phyloP scores from a whole-genome alignment of 139 green algal genomes.

The Chlorella sp. region DNA sequence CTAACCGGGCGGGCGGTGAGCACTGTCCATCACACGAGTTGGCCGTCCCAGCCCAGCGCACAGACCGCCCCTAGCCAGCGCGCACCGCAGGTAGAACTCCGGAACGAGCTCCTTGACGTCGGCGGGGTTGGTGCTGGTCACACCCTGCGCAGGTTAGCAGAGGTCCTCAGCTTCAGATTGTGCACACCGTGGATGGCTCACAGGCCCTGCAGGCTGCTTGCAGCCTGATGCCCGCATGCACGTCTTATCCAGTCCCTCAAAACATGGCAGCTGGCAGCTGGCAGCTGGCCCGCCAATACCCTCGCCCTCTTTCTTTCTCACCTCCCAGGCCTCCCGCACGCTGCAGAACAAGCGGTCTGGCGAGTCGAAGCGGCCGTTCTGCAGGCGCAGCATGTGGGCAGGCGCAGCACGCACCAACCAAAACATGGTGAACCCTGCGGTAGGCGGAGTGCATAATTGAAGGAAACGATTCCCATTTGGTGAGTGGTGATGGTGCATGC shows the following conservation, averaged over 20 bases:
- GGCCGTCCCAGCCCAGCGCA: background rate
- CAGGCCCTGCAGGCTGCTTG: too few species aligned
- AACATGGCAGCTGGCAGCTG: too few species aligned
- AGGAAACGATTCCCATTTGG: background rate
- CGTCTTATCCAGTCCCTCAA: too few species aligned
- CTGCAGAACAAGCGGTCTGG: constrained; percentile 77
- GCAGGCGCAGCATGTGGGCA: constrained; percentile 90
- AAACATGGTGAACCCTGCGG: constrained; percentile 90
- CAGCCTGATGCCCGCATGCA: too few species aligned
- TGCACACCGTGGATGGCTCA: too few species aligned
- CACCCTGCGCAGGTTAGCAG: constrained; percentile 33
- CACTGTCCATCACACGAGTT: background rate
- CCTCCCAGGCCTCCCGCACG: constrained; percentile 83
- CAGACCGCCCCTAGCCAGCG: background rate
- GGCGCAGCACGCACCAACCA: constrained; percentile 89
- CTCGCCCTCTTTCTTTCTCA: too few species aligned
- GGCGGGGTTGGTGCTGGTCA: constrained; percentile 62
- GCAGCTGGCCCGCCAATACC: too few species aligned
- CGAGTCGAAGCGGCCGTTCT: constrained; percentile 84
- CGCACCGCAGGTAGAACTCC: constrained; percentile 85
- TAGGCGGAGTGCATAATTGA: background rate
- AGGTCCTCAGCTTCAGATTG: too few species aligned
- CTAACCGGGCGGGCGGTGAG: background rate
- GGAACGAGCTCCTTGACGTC: constrained; percentile 99
- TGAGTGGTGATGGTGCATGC: background rate